Evolutionary conservation across 306 rosid genomes (phyloP).

Genomic region (Pterocarpus macrocarpus): DNA sequence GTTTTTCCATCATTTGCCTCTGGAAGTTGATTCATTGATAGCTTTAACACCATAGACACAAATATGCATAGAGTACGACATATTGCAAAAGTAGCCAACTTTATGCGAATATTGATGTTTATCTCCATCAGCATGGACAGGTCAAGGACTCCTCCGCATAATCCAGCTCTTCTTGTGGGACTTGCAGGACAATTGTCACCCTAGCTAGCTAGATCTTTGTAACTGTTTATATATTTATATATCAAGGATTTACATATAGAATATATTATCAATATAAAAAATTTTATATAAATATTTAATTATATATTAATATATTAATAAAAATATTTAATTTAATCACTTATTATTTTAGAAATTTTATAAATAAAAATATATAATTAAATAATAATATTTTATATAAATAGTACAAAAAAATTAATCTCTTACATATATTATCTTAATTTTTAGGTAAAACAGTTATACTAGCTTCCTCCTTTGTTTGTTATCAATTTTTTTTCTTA

Average conservation of each 20-base stretch:
- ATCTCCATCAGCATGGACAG: constrained; percentile 8
- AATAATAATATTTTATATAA: not conserved
- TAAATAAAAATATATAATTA: too few relatives aligned
- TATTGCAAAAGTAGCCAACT: constrained; percentile 30
- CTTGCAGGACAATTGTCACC: constrained; percentile 23
- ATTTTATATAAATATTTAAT: too few relatives aligned
- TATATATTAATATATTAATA: too few relatives aligned
- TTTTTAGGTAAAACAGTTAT: not conserved
- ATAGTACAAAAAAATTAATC: not conserved
- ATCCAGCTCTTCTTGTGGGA: constrained; percentile 32
- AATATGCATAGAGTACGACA: not conserved
- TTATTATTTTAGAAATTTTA: too few relatives aligned
- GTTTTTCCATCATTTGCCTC: constrained; percentile 38
- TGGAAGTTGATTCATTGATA: constrained; percentile 36
- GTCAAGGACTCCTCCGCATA: not conserved
- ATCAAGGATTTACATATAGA: too few relatives aligned
- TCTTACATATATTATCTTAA: not conserved
- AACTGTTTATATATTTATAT: too few relatives aligned
- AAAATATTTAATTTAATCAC: too few relatives aligned
- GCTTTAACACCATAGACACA: constrained; percentile 2
- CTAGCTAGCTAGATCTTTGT: not conserved
- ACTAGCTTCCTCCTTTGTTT: not conserved
- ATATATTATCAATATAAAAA: too few relatives aligned
- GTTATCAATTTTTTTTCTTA: too few relatives aligned
- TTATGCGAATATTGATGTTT: constrained; percentile 13